phyloP scores from a whole-genome alignment of 2,329 filamentous ascomycete genomes.

The Alternaria metachromatica region DNA sequence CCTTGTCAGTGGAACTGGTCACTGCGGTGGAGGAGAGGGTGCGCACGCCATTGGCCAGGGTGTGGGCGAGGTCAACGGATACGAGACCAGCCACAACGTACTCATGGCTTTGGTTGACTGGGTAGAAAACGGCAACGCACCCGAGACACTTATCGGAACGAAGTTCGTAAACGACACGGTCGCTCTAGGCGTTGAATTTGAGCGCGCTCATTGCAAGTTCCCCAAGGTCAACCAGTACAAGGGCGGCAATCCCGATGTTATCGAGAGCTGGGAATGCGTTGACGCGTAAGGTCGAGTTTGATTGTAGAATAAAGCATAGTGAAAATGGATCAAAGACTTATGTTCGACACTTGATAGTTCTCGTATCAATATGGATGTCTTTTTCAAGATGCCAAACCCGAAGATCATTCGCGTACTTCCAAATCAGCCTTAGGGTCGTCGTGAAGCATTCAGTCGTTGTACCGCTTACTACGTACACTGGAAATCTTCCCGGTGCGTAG shows the following conservation, averaged over 20 bases:
- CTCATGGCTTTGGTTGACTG: conserved; percentile 57
- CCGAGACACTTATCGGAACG: conserved; percentile 48
- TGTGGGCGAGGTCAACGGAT: conserved; percentile 22
- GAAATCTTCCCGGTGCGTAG: not conserved
- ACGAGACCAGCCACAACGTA: conserved; percentile 53
- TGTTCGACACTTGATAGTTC: not conserved
- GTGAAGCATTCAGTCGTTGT: not conserved
- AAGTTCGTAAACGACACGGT: conserved; percentile 40
- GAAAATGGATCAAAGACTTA: not conserved
- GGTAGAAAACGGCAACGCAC: conserved; percentile 54
- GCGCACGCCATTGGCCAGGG: conserved; percentile 49
- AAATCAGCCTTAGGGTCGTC: not conserved
- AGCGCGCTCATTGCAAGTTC: conserved; percentile 48
- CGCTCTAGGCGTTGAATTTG: conserved; percentile 37
- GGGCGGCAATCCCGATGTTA: conserved; percentile 38
- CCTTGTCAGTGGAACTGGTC: conserved; percentile 59
- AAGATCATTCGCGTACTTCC: not conserved
- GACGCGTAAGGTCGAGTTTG: not conserved
- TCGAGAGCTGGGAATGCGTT: conserved; percentile 46
- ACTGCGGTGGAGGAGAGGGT: conserved; percentile 59
- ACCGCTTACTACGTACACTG: not conserved
- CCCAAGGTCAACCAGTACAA: conserved; percentile 45
- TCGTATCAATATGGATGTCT: no score
- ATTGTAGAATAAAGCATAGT: not conserved
- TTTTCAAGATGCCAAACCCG: not conserved